Base-by-base conservation (phyloP, 805 yeast species). In the Metschnikowia kunwiensis region DNA sequence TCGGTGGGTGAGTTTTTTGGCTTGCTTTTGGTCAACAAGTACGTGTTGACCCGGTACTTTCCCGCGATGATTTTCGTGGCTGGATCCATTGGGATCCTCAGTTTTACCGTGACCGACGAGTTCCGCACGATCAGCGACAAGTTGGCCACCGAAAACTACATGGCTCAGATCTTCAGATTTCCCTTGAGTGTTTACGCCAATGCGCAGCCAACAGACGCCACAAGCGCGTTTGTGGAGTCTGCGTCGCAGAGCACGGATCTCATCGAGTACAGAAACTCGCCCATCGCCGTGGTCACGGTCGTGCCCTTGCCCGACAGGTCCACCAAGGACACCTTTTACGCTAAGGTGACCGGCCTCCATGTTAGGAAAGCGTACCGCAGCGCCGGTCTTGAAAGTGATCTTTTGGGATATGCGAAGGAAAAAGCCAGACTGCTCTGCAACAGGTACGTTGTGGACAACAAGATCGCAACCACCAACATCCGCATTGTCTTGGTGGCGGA, bases 311-410 rank as follows among this genome's bases (percentile, higher is more conserved):
- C 50, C 5, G 65, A 69, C 7, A 50, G 68, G 32, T 61, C 73
- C 0, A 57, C 68, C 7, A 60, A 65, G 11, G 47, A 46, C 24
- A 58, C 67, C 18, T 69, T 74, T 44, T 68, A 68, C 14, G 74
- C 81, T 40, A 70, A 65, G 22, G 77, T 82, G 30, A 66, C 79
- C 5, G 75, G 79, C 5, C 51, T 77, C 13, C 83, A 83, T 40
- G 75, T 82, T 30, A 75, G 88, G 59, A 75, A 76, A 51, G 88
- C 82, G 1, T 84, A 84, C 55, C 57, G 73, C 16, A 71, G 69
- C 42, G 76, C 82, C 7, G 87, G 84, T 16, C 72, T 85, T 34
- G 68, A 82, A 12, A 69, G 70, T 27, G 83, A 84, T 47, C 63
- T 85, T 40, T 46, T 84, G 18, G 78, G 72, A 27, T 80, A 84